Evolutionary conservation across 148 eudicot species (phyloP), one percentile per base, ranked within the genome.

Genomic region (Suaeda aralocaspica): DNA sequence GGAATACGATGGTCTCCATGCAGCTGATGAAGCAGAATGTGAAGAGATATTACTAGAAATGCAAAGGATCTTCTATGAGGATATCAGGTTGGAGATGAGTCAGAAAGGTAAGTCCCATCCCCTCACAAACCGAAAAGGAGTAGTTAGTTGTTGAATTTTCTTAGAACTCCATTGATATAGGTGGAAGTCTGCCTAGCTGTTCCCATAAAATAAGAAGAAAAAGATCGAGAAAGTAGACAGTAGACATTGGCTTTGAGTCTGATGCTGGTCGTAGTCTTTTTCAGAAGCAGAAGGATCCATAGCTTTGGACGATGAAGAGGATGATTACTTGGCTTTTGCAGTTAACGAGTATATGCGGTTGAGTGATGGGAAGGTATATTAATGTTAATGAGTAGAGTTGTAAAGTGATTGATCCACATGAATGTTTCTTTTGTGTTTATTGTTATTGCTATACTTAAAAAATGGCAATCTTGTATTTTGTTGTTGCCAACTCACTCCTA

Each of bases 41-140:
- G 98, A 93, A 79, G 98, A 90, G 56, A 87, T 93, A 41, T 70
- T 93, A 72, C 66, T 93, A 9, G 96, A 93, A 78, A 90, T 93
- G 96, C 98, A 93, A 68, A 87, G 88, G 77, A 85, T 93, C 53
- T 93, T 93, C 72, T 93, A 93, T 45, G 95, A 93, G 51, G 95
- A 93, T 83, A 75, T 85, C 19, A 64, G 51, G 51, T 68, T 57
- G 52, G 87, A 84, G 66, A 56, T 74, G 56, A 28, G 50, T 33
- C 68, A 56, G 67, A 76, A 42, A 74, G 96, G 96, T 88, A 74
- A 51, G 57, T 51, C 58, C 25, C 45, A 14, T 50, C 41, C 51
- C 34, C 56, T 41, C 46, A 52, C 30, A 52, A 28, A 14, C 11
- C 25, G 31, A 16, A 41, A 9, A 52, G 46, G 36, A 48, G 53